A percentile compares a stretch with the other conserved stretches of the same genome.
Conservation (phyloP, 225 moss, liverwort and hornwort species). For the Rhytidiadelphus loreus region DNA sequence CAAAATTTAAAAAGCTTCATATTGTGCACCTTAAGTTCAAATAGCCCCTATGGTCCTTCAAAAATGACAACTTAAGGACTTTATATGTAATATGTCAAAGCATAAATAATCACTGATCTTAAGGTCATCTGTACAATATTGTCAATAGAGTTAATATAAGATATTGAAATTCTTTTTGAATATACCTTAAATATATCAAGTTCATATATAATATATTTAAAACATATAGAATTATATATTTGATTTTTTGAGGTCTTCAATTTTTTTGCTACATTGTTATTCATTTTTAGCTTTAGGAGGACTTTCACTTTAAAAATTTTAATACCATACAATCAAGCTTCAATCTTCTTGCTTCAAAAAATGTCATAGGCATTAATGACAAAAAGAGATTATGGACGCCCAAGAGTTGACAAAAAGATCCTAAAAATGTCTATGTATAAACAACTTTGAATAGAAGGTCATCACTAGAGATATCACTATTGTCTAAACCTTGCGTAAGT, state of each 20-base stretch:
- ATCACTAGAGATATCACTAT: not conserved
- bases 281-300: rapidly evolving
- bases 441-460: not conserved
- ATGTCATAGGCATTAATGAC: not conserved
- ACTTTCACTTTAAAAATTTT: not conserved
- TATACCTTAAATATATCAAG: not conserved
- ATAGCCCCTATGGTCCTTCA: rapidly evolving
- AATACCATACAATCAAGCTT: not conserved
- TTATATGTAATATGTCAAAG: not conserved
- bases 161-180: not conserved
- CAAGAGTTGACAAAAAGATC: not conserved
- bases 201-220: not conserved
- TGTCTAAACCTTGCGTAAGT: not conserved
- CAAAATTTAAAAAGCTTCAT: not conserved
- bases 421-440: too few relatives aligned
- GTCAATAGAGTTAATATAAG: not conserved
- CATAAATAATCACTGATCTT: not conserved
- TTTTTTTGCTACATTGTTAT: not conserved
- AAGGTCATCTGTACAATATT: not conserved
- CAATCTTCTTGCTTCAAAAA: not conserved
- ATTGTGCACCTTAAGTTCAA: not conserved
- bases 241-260: not conserved
- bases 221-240: not conserved
- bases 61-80: not conserved
- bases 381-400: rapidly evolving